phyloP scores from a whole-genome alignment of 108 stramenopile genomes.

The Nitzschia putrida region DNA sequence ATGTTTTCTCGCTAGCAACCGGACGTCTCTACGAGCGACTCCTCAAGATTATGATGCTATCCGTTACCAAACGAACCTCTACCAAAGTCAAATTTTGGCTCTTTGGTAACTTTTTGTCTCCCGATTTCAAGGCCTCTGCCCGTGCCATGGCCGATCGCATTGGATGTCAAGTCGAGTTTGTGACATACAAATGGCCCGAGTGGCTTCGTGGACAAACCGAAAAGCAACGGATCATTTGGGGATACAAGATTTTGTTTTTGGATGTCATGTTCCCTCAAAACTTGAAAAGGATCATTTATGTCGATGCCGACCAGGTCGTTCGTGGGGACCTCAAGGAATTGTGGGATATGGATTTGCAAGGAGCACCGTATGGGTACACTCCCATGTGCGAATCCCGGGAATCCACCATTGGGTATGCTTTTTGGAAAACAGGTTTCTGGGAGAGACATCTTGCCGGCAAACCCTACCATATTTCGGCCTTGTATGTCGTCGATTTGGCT shows the following conservation, averaged over 20 bases:
- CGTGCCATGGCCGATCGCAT: slow-evolving; percentile 77
- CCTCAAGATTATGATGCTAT: slow-evolving; percentile 98
- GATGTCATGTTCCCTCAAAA: slow-evolving; percentile 98
- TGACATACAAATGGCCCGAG: slow-evolving; percentile 99
- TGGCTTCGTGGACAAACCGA: slow-evolving; percentile 96
- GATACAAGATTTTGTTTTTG: slow-evolving; percentile 99
- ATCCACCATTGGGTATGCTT: slow-evolving; percentile 93
- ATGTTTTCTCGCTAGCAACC: slow-evolving; percentile 97
- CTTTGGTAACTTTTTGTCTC: slow-evolving; percentile 95
- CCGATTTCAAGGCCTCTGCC: slow-evolving; percentile 90
- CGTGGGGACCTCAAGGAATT: slow-evolving; percentile 95
- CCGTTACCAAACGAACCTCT: slow-evolving; percentile 91
- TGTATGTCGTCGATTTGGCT: slow-evolving; percentile 97
- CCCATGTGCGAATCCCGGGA: slow-evolving; percentile 94
- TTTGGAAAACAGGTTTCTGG: slow-evolving; percentile 97
- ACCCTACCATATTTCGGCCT: slow-evolving; percentile 96
- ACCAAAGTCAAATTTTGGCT: slow-evolving; percentile 98
- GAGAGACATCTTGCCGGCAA: slow-evolving; percentile 84
- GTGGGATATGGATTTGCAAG: slow-evolving; percentile 95
- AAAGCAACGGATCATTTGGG: slow-evolving; percentile 99
- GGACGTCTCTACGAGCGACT: slow-evolving; percentile 98
- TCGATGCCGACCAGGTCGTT: slow-evolving; percentile 98
- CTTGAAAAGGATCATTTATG: slow-evolving; percentile 95
- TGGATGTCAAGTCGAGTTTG: slow-evolving; percentile 89
- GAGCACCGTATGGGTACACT: slow-evolving; percentile 88